Evolutionary conservation across 495 filamentous ascomycete genomes (phyloP), one percentile per base, ranked within the genome.

Genomic region (Cercophora newfieldiana): DNA sequence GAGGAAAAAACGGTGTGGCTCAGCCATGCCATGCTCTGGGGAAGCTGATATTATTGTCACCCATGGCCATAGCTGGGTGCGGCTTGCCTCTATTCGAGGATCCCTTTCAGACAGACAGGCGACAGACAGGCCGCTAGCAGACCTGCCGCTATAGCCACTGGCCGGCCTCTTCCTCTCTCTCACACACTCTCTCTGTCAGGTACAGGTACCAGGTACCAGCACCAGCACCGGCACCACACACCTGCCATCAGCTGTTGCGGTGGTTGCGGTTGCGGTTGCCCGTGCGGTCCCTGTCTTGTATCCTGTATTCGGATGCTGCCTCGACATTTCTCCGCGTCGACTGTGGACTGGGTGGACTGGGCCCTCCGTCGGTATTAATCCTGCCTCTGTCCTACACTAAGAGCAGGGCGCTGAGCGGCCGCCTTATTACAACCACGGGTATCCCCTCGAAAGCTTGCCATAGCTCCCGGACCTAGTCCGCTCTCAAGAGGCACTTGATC

Each of bases 361-460:
- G 37, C 69, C 71, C 75, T 80, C 72, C 71, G 72, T 77, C 79
- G 80, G 80, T 81, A 83, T 81, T 81, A 78, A 81, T 76, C 73
- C 79, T 73, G 78, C 77, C 73, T 79, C 75, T 78, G 76, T 79
- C 78, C 78, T 79, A 78, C 77, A 51, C 71, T 69, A 72, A 72
- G 76, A 73, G 57, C 77, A 80, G 77, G 78, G 77, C 74, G 69
- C 75, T 78, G 74, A 72, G 74, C 71, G 69, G 69, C 69, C 68
- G 74, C 69, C 77, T 81, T 75, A 77, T 79, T 81, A 77, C 77
- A 73, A 72, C 72, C 75, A 77, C 74, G 72, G 72, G 70, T 75
- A 77, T 71, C 75, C 54, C 75, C 73, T 71, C 75, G 72, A 69
- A 54, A 69, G 61, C 59, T 72, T 44, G 69, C 73, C 77, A 76